These are phyloP conservation scores for Martiniozyma asiatica DNA, from an alignment of 1,139 yeast genomes.

Conservation along the genomic window DNA sequence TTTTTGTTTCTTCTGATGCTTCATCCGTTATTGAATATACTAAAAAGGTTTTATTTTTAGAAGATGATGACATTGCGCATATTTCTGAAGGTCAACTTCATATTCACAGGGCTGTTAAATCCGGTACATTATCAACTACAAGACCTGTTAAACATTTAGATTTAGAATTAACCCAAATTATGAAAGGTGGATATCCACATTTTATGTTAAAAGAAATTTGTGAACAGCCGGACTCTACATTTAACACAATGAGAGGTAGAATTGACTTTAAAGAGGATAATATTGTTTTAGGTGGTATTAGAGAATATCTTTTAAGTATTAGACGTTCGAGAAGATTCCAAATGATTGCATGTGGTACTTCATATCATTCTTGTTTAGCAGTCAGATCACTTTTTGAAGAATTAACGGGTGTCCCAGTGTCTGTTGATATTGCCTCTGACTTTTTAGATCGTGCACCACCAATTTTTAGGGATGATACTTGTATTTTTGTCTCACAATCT, in stretches of 20 bases:
- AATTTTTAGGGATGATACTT: constrained; percentile 94
- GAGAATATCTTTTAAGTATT: constrained; percentile 73
- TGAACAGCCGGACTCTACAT: constrained; percentile 97
- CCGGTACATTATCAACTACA: constrained; percentile 82
- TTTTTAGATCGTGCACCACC: constrained; percentile 93
- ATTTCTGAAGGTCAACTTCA: constrained; percentile 97
- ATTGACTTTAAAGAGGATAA: constrained; percentile 73
- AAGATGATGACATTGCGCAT: constrained; percentile 98
- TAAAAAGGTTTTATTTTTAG: constrained; percentile 88
- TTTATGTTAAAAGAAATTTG: constrained; percentile 98
- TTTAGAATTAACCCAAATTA: constrained; percentile 92
- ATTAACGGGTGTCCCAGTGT: constrained; percentile 89
- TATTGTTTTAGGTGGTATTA: constrained; percentile 84
- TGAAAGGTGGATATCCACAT: constrained; percentile 94
- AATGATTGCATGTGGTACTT: constrained; percentile 99
- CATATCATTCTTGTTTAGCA: constrained; percentile 96
- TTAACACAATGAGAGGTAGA: constrained; percentile 99
- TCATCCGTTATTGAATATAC: constrained; percentile 97
- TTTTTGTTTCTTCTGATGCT: constrained; percentile 93
- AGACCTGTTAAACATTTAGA: constrained; percentile 95
- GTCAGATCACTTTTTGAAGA: constrained; percentile 95
- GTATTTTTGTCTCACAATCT: constrained; percentile 95
- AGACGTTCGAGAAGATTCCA: constrained; percentile 92
- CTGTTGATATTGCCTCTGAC: constrained; percentile 95
- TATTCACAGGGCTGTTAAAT: constrained; percentile 90